Evolutionary conservation across 805 yeast genomes (phyloP), one percentile per base, ranked within the genome.

Genomic region (Metschnikowia arizonensis): DNA sequence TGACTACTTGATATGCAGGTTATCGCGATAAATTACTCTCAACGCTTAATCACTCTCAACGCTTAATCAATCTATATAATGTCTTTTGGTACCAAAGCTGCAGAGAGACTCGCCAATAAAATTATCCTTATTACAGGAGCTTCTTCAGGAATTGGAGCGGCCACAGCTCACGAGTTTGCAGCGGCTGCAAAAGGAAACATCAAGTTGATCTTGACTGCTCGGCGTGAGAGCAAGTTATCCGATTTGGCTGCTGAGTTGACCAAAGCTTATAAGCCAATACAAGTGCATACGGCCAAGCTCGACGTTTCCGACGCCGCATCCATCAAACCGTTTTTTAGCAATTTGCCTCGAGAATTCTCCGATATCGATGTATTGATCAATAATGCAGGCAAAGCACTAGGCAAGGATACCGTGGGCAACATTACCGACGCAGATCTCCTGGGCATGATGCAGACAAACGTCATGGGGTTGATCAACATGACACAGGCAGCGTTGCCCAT

Each of bases 61-160:
- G 12, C n/a, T 10, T 32, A 8, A 11, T 14, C 33, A 21, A 29
- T 21, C 3, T 6, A n/a, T n/a, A n/a, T 35, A 40, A 68, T 68
- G 73, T 62, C 72, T 11, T 66, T 62, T 37, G 71, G 71, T 40
- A 37, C 57, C 23, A 66, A 59, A 55, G 69, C 68, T 12, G 72
- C 71, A 26, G 69, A 67, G 49, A 56, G 73, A 33, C 60, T 68
- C 49, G 69, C 69, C 35, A 62, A 64, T 47, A 66, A 66, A 50
- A 60, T 63, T 44, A 52, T 68, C 8, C 57, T 68, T 33, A 64
- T 68, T 37, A 68, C 98, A n/a, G 98, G 98, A 50, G 98, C 98
- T 6, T 87, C 96, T 21, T 82, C 96, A 12, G 98, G 98, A 45
- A 91, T 91, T 58, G 99, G 98, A 10, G 81, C 80, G 54, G 93